Conservation (phyloP, 163 green algal genomes). For the Scenedesmus sp. region DNA sequence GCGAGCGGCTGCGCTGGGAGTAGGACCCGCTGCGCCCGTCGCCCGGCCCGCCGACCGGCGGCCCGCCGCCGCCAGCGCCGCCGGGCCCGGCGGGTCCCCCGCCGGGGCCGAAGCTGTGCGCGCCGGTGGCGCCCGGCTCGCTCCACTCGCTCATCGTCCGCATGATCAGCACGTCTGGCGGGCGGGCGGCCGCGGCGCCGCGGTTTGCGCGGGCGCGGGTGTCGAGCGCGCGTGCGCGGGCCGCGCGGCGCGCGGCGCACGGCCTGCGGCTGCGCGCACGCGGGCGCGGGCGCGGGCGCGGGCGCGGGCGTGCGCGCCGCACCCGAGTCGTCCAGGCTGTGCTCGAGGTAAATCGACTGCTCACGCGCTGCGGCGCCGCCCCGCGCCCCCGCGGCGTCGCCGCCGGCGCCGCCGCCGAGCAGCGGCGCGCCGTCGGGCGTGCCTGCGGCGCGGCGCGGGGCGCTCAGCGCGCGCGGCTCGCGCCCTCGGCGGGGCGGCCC, state of each 20-base stretch:
- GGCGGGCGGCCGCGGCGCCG: no score
- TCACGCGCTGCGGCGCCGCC: not conserved
- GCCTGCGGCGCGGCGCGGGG: not conserved
- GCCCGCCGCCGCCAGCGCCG: not conserved
- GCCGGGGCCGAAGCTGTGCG: no score
- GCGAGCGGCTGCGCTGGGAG: not conserved
- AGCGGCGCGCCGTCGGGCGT: not conserved
- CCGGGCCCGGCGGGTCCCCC: no score
- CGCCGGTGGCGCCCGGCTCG: not conserved
- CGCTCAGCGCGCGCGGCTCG: not conserved
- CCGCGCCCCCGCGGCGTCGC: not conserved
- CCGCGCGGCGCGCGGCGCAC: no score
- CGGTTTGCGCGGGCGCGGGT: no score
- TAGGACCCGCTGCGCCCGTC: not conserved
- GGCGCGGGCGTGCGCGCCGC: no score
- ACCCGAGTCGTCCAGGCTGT: not conserved
- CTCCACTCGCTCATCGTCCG: slow-evolving; percentile 3
- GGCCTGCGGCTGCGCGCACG: no score
- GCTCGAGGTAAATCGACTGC: not conserved
- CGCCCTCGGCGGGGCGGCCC: not conserved
- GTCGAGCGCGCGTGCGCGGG: no score
- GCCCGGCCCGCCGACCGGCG: no score
- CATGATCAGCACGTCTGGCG: slow-evolving; percentile 11
- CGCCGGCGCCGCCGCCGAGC: not conserved
- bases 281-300: no score